A percentile compares a stretch with the other conserved stretches of the same genome.
These are phyloP conservation scores for Lolium rigidum DNA, from an alignment of 176 grass and related monocot species.

Conservation along the genomic window DNA sequence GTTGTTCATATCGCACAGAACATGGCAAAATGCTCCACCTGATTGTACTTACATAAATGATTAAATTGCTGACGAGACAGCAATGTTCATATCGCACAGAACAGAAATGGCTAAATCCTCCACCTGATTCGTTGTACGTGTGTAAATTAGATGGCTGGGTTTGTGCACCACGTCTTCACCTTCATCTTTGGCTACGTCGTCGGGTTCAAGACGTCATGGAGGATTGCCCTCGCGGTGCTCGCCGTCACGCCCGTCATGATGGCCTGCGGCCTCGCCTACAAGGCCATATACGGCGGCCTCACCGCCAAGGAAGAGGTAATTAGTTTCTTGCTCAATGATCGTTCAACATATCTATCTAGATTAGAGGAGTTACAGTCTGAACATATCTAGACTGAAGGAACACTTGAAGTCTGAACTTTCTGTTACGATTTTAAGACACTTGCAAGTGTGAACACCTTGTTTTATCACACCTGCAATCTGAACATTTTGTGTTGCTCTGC, in stretches of 20 bases:
- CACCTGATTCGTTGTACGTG: not conserved
- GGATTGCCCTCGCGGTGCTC: slow-evolving; percentile 61
- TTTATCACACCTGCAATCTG: not conserved
- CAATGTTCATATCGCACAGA: not conserved
- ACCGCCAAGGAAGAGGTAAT: slow-evolving; percentile 68
- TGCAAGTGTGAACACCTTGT: not conserved
- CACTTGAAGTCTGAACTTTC: not conserved
- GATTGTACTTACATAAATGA: no score
- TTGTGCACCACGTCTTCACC: slow-evolving; percentile 72
- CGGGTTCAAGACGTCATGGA: slow-evolving; percentile 66
- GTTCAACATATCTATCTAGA: not conserved
- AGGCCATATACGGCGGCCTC: slow-evolving; percentile 68
- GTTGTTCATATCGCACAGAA: not conserved
- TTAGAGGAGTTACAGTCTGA: not conserved
- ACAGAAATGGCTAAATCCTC: not conserved
- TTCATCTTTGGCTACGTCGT: slow-evolving; percentile 72
- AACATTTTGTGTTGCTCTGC: not conserved
- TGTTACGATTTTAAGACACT: not conserved
- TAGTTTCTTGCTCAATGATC: not conserved
- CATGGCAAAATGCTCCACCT: not conserved
- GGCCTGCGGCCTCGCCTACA: slow-evolving; percentile 65
- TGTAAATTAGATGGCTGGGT: slow-evolving; percentile 52
- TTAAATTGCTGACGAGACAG: not conserved
- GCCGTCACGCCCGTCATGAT: slow-evolving; percentile 67
- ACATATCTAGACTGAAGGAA: not conserved